Evolutionary conservation across 2,329 filamentous ascomycete species (phyloP).

Genomic region (Seiridium cupressi): DNA sequence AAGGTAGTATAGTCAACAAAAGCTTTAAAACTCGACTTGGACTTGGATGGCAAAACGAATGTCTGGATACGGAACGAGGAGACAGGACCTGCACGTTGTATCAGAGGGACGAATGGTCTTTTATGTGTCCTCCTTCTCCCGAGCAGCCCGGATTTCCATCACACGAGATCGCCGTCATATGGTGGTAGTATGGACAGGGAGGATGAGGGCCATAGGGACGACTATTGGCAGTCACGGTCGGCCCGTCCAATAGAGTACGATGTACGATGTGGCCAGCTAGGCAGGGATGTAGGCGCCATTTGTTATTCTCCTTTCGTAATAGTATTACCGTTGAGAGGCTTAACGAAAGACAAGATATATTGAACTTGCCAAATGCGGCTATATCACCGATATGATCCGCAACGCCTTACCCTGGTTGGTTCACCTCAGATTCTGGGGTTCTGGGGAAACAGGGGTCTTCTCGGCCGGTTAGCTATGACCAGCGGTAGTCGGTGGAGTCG

Average conservation of each 20-base stretch:
- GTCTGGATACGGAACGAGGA: not conserved
- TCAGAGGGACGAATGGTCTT: not conserved
- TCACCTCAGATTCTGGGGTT: not conserved
- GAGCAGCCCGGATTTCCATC: not conserved
- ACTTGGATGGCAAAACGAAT: conserved; percentile 1
- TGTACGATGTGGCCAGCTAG: not conserved
- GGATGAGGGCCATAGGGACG: not conserved
- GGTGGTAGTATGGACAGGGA: not conserved
- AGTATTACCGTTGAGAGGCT: conserved; percentile 1
- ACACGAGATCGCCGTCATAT: not conserved
- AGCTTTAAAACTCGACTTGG: not conserved
- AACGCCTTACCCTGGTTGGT: not conserved
- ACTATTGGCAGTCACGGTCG: not conserved
- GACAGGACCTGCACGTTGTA: not conserved
- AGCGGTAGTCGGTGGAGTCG: not conserved
- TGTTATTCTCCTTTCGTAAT: conserved; percentile 3
- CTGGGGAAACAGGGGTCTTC: conserved; percentile 4
- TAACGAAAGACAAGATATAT: conserved; percentile 1
- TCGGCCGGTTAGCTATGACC: not conserved
- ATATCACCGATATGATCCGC: not conserved
- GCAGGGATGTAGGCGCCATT: conserved; percentile 2
- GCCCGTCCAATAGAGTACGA: conserved; percentile 1
- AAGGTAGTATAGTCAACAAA: not conserved
- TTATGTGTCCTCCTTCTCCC: not conserved
- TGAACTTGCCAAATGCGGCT: conserved; percentile 6